Evolutionary conservation across 1,284 basidiomycete species (phyloP), one percentile per base, ranked within the genome.

Genomic region (Irpex rosettiformis): DNA sequence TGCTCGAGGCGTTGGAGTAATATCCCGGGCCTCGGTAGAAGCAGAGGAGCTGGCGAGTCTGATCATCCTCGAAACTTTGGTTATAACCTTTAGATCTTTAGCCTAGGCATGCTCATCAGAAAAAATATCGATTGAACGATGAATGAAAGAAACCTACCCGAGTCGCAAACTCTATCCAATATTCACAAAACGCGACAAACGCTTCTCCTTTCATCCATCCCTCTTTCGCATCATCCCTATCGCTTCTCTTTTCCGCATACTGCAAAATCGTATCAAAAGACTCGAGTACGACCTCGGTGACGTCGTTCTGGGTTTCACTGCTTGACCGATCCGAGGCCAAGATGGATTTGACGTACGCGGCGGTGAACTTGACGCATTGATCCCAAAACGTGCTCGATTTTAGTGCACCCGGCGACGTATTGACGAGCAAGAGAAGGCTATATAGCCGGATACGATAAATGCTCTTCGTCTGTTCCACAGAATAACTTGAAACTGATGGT

Each of bases 171-270:
- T 65, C 64, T 25, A 69, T 63, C 71, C 72, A 73, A 57, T 80
- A 82, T 63, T 90, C 86, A 66, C 88, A 89, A 67, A 88, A 85
- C 3, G 73, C 73, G 10, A 83, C 62, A 64, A 87, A 91, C 0
- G 76, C 73, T 29, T 73, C 77, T 1, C 81, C 82, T 4, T 70
- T 69, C 56, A 82, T 64, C 62, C 86, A 85, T 0, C 49, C 58
- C 0, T 25, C 40, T 10, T 60, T n/a, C n/a, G n/a, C n/a, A n/a
- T n/a, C n/a, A n/a, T n/a, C n/a, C n/a, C n/a, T 59, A 58, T 79
- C 78, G 48, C 67, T n/a, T 2, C 61, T 79, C 67, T 55, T 69
- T 73, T 24, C 24, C 2, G 29, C 22, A 24, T 22, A 13, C 1
- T 21, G 69, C 55, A 0, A 58, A 5, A 88, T 58, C 5, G 75